Evolutionary conservation across 228 moss, liverwort and hornwort genomes (phyloP).

Genomic region (Sphagnum magellanicum): DNA sequence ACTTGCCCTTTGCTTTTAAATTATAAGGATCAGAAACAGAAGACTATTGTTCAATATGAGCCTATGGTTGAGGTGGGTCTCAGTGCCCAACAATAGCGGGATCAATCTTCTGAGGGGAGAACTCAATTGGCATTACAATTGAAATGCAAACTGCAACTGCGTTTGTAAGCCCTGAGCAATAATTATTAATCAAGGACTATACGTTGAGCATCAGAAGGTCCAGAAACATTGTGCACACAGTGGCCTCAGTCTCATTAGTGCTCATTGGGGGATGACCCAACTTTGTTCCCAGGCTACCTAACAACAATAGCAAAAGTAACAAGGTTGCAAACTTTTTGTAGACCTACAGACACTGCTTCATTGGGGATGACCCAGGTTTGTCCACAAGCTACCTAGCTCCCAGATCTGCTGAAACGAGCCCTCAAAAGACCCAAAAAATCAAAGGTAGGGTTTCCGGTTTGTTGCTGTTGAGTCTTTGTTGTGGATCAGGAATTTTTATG

Average conservation of each 20-base stretch:
- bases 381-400: too few relatives aligned
- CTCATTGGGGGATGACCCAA: neutral
- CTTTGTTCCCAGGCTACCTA: neutral
- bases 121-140: conserved; percentile 52
- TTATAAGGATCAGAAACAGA: conserved; percentile 12
- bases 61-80: conserved; percentile 2
- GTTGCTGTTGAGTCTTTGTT: too few relatives aligned
- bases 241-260: too few relatives aligned
- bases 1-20: conserved; percentile 46
- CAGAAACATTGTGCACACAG: too few relatives aligned
- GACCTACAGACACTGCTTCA: neutral
- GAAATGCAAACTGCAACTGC: conserved; percentile 49
- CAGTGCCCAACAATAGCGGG: conserved; percentile 1
- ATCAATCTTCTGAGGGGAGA: conserved; percentile 28
- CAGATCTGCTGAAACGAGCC: too few relatives aligned
- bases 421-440: too few relatives aligned
- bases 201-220: too few relatives aligned
- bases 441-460: too few relatives aligned
- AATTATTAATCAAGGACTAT: neutral
- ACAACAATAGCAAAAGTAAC: neutral
- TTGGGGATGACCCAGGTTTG: too few relatives aligned
- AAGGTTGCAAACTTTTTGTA: neutral
- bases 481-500: too few relatives aligned
- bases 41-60: conserved; percentile 16
- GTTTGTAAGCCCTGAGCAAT: conserved; percentile 56